Base-by-base conservation (phyloP, 352 stramenopile genomes). In the Pythium myriotylum region DNA sequence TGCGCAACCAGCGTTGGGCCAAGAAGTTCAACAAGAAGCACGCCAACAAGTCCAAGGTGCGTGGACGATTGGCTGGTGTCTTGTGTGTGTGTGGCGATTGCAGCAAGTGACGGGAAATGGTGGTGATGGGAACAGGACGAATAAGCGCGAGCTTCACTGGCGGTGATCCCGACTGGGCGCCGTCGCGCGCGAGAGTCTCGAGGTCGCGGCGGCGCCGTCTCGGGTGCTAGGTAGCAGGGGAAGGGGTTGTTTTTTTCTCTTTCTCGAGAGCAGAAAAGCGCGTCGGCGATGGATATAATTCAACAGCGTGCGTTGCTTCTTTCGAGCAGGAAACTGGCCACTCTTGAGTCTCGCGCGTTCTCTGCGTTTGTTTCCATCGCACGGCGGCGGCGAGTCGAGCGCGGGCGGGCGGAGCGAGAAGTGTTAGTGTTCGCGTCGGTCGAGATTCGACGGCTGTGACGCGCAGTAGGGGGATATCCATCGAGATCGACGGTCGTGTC, bases 21-120 rank as follows among this genome's bases (percentile, higher is more conserved):
- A 98, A 98, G 89, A 98, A 98, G 85, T 98, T 94, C 79, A 98
- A 98, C 86, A 94, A 94, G 75, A 94, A 92, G 79, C 75, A 93
- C 71, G 71, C 71, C 61, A 86, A 86, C 60, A 76, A 76, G 69
- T 77, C 75, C 58, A 84, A 81, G 62, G 55, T 65, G 32, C 17
- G 51, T 13, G 23, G 2, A 19, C 50, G n/a, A 41, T 41, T 26
- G 37, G 17, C 7, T 45, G 19, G 17, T 16, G 22, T 16, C 20
- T 23, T 58, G 35, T 37, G 23, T 49, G 26, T 29, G 23, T 58
- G 22, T 37, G 33, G 40, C 27, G 33, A 10, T 35, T 27, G n/a
- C n/a, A n/a, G n/a, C n/a, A n/a, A n/a, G n/a, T n/a, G n/a, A n/a
- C n/a, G n/a, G n/a, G 29, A 35, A 10, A 35, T 35, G 5, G 29